Evolutionary conservation across 352 stramenopile genomes (phyloP), one percentile per base, ranked within the genome.

Genomic region (Chrysophaeum taylorii): DNA sequence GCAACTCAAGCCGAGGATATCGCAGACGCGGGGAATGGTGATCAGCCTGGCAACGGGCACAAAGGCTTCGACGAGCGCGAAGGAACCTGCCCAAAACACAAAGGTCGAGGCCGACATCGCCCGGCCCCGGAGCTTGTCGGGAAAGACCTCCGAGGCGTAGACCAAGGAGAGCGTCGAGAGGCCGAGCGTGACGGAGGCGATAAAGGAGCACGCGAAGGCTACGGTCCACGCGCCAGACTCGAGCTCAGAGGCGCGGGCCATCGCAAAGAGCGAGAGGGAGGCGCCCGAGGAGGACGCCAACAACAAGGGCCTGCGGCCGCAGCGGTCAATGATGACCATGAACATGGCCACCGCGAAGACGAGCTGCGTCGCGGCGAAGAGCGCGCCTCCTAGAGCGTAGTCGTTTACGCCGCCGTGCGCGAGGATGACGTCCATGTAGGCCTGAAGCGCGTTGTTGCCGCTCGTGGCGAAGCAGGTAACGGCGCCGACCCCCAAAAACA

Each of bases 131-230:
- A n/a, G n/a, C 27, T 7, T 33, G 33, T 63, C 52, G 7, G 52
- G 25, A 15, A 63, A 39, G 27, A 63, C 29, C 33, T 63, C 52
- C 2, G 52, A 36, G 7, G 27, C 25, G 52, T 63, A 63, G 52
- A 63, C 52, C 52, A 25, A 63, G 29, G 52, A 63, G 7, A 63
- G 29, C 52, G 52, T 63, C 27, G 52, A 63, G 9, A 63, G 52
- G 25, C 52, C 52, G 52, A 63, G 52, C 25, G 52, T 63, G 2
- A 63, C 52, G 12, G 29, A 9, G 27, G 52, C 52, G 52, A 63
- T 63, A 33, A 41, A 63, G 12, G 7, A 36, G 52, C 25, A 9
- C 12, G 29, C 52, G 29, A n/a, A n/a, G n/a, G n/a, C n/a, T n/a
- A n/a, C n/a, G n/a, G n/a, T n/a, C n/a, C n/a, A n/a, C n/a, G n/a